These are phyloP conservation scores for Termitomyces sp. DNA, from an alignment of 768 basidiomycete species.

Conservation along the genomic window DNA sequence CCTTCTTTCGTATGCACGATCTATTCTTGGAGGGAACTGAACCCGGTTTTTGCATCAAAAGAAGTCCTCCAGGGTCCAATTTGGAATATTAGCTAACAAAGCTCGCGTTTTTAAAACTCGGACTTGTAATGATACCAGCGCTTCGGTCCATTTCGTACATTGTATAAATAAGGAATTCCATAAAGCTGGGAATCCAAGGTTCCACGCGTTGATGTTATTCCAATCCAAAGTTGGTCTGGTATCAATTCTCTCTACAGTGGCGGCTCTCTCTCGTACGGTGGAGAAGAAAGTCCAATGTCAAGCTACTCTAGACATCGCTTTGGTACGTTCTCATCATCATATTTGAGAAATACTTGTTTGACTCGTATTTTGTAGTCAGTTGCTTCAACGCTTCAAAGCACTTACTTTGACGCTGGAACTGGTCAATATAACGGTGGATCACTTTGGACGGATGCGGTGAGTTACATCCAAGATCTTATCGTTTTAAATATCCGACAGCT, in stretches of 20 bases:
- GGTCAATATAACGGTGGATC: conserved; percentile 49
- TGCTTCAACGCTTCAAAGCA: conserved; percentile 30
- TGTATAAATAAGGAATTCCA: neutral
- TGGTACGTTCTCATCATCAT: conserved; percentile 2
- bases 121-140: neutral
- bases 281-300: conserved; percentile 20
- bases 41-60: neutral
- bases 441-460: conserved; percentile 56
- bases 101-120: neutral
- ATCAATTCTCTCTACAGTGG: neutral
- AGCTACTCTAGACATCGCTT: conserved; percentile 15
- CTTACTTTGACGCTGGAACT: conserved; percentile 37
- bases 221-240: neutral
- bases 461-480: conserved; percentile 6
- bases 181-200: neutral
- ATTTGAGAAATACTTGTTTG: neutral
- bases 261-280: conserved; percentile 5
- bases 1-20: neutral
- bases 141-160: neutral
- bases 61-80: neutral
- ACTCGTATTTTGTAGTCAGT: conserved; percentile 22
- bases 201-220: neutral
- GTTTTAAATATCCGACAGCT: neutral
- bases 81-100: neutral
- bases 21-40: neutral